Percentiles rank a stretch among this genome's conserved stretches.
Conservation (phyloP, 148 eudicot species). For the Persicaria tinctoria region DNA sequence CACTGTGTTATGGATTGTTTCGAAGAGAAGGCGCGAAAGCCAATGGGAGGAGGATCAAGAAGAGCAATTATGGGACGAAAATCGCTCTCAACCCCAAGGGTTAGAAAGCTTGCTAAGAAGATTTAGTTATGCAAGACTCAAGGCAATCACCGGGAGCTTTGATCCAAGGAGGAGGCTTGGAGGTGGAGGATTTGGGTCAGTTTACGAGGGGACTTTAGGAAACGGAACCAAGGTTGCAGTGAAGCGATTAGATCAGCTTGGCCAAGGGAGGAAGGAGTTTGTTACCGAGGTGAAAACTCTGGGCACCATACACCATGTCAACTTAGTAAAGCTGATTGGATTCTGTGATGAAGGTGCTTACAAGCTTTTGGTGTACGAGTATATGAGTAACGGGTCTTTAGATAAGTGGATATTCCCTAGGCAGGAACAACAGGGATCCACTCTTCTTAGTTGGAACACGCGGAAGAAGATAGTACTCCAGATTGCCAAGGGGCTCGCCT, state of each 20-base stretch:
- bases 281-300: conserved; percentile 66
- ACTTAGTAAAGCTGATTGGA: conserved; percentile 69
- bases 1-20: neutral
- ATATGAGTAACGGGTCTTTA: conserved; percentile 75
- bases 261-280: conserved; percentile 63
- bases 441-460: conserved; percentile 70
- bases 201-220: conserved; percentile 52
- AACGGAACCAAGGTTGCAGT: conserved; percentile 63
- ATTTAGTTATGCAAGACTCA: conserved; percentile 44
- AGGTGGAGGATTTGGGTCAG: conserved; percentile 75
- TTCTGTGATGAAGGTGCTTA: conserved; percentile 59
- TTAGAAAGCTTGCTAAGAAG: conserved; percentile 47
- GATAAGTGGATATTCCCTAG: conserved; percentile 43
- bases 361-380: conserved; percentile 66
- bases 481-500: conserved; percentile 71
- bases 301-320: conserved; percentile 71
- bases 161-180: conserved; percentile 40
- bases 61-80: neutral
- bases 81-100: too few species aligned
- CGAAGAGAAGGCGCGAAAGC: neutral
- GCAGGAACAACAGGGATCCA: conserved; percentile 31
- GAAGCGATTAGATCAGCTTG: conserved; percentile 54
- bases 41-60: neutral
- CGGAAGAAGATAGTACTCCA: conserved; percentile 63
- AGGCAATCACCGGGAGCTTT: conserved; percentile 53